phyloP scores from a whole-genome alignment of 345 rosid genomes.

The Brassica juncea region DNA sequence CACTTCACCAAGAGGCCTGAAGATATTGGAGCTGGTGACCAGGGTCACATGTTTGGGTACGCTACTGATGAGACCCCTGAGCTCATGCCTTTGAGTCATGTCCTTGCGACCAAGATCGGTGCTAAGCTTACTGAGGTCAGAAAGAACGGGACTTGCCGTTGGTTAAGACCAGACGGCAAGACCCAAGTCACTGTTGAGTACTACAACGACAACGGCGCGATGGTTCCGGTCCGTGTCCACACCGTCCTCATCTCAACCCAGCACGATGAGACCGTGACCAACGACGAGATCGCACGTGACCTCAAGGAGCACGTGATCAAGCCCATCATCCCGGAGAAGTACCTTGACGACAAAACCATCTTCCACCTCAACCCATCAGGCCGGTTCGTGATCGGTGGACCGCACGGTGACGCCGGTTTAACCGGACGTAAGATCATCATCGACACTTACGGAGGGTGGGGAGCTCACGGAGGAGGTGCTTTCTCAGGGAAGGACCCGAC shows the following conservation, averaged over 20 bases:
- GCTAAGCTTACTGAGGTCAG: slow-evolving; percentile 43
- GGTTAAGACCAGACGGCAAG: slow-evolving; percentile 45
- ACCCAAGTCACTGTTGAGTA: slow-evolving; percentile 49
- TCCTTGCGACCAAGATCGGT: slow-evolving; percentile 45
- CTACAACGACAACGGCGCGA: slow-evolving; percentile 42
- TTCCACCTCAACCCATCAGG: slow-evolving; percentile 50
- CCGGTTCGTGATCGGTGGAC: slow-evolving; percentile 44
- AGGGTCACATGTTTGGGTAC: slow-evolving; percentile 44
- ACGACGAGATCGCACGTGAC: slow-evolving; percentile 50
- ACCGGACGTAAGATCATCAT: slow-evolving; percentile 49
- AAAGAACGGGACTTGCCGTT: slow-evolving; percentile 45
- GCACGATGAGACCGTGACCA: slow-evolving; percentile 45
- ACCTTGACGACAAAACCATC: slow-evolving; percentile 46
- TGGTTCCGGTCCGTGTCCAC: slow-evolving; percentile 47
- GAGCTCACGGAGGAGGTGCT: slow-evolving; percentile 47
- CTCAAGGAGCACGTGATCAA: slow-evolving; percentile 44
- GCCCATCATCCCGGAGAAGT: slow-evolving; percentile 44
- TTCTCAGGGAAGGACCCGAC: slow-evolving; percentile 46
- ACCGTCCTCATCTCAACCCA: slow-evolving; percentile 46
- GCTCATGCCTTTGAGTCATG: slow-evolving; percentile 45
- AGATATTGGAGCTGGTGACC: slow-evolving; percentile 48
- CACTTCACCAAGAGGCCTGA: slow-evolving; percentile 45
- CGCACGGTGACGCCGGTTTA: slow-evolving; percentile 47
- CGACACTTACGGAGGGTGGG: slow-evolving; percentile 46
- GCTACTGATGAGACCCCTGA: slow-evolving; percentile 46